phyloP scores from a whole-genome alignment of 805 yeast species.

The Candida verbasci region DNA sequence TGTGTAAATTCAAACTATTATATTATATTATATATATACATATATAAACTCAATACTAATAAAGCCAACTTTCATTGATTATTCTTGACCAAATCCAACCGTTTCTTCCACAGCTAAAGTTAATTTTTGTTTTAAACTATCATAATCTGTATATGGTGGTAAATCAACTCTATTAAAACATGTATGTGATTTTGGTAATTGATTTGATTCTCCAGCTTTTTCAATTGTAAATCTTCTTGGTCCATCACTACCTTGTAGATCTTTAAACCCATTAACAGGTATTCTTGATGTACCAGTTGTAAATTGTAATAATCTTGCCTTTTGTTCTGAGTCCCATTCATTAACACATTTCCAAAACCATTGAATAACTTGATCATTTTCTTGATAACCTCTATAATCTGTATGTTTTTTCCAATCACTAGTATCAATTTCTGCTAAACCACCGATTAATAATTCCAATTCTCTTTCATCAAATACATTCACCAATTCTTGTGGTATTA shows the following conservation, averaged over 20 bases:
- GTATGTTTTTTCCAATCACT: constrained; percentile 99
- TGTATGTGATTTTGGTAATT: constrained; percentile 95
- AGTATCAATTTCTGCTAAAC: constrained; percentile 95
- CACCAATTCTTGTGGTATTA: constrained; percentile 94
- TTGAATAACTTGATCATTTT: constrained; percentile 91
- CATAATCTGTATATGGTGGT: constrained; percentile 88
- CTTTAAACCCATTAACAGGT: constrained; percentile 98
- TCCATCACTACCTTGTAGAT: constrained; percentile 97
- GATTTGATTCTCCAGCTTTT: constrained; percentile 91
- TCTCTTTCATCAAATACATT: constrained; percentile 98
- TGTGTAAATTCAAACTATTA: not conserved
- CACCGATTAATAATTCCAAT: constrained; percentile 93
- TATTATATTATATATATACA: not conserved
- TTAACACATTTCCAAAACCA: constrained; percentile 98
- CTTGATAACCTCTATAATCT: constrained; percentile 97
- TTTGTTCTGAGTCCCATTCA: constrained; percentile 95
- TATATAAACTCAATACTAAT: not conserved
- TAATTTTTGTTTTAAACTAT: constrained; percentile 79
- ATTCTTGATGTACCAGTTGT: constrained; percentile 99
- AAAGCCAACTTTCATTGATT: constrained; percentile 8
- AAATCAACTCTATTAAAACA: constrained; percentile 98
- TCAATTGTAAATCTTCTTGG: constrained; percentile 98
- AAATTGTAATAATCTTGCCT: constrained; percentile 91
- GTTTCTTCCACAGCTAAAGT: constrained; percentile 98
- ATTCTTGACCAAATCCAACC: constrained; percentile 98